Percentiles rank a stretch among this genome's conserved stretches.
These are phyloP conservation scores for Dovyalis caffra DNA, from an alignment of 345 rosid species.

Conservation along the genomic window DNA sequence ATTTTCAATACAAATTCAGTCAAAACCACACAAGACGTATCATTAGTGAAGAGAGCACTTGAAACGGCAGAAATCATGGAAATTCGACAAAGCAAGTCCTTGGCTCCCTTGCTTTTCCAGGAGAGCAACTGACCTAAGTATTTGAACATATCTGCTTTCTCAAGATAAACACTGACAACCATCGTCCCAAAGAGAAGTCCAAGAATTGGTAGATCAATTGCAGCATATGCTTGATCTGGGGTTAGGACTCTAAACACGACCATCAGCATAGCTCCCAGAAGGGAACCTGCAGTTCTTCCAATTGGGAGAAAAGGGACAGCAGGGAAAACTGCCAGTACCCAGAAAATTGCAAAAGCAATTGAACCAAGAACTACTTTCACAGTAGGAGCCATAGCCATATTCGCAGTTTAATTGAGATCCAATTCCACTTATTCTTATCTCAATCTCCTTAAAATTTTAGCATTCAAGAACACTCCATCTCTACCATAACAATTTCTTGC, in stretches of 20 bases:
- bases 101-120: conserved; percentile 73
- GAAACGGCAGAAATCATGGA: conserved; percentile 72
- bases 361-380: conserved; percentile 63
- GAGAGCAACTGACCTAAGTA: conserved; percentile 69
- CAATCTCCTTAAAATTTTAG: background rate
- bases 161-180: conserved; percentile 83
- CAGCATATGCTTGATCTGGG: conserved; percentile 78
- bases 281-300: conserved; percentile 91
- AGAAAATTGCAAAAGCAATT: conserved; percentile 65
- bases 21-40: conserved; percentile 72
- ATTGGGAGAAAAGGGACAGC: conserved; percentile 73
- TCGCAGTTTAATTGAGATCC: background rate
- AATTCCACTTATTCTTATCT: background rate
- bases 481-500: background rate
- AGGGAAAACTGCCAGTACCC: conserved; percentile 86
- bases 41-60: conserved; percentile 85
- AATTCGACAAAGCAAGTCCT: conserved; percentile 65
- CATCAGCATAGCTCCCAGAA: conserved; percentile 88
- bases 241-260: conserved; percentile 65
- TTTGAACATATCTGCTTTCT: conserved; percentile 76
- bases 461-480: background rate
- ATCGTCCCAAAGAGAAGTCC: conserved; percentile 91
- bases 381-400: conserved; percentile 68
- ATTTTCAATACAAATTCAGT: conserved; percentile 81
- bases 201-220: conserved; percentile 80